Evolutionary conservation across 2,329 filamentous ascomycete genomes (phyloP).

Genomic region (Aureobasidium leucospermi): DNA sequence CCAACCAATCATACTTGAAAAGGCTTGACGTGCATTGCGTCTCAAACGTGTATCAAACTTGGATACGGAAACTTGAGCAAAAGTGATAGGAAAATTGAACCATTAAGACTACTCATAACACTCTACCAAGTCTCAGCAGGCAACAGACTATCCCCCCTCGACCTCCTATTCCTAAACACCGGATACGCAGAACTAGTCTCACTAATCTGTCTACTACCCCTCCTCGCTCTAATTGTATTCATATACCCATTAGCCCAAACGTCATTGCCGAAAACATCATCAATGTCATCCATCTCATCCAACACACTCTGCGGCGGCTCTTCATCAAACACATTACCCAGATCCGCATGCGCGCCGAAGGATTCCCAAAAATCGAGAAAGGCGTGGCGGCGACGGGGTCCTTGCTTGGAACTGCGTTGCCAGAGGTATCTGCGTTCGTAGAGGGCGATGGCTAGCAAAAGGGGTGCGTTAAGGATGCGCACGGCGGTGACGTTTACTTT

Average conservation of each 20-base stretch:
- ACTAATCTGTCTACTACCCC: constrained; percentile 11
- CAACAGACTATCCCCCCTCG: constrained; percentile 6
- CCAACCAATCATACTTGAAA: too few relatives aligned
- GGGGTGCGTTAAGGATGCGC: constrained; percentile 65
- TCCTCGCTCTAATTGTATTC: constrained; percentile 9
- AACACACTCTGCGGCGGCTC: constrained; percentile 54
- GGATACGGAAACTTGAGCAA: background rate
- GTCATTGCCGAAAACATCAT: constrained; percentile 39
- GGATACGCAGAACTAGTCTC: constrained; percentile 11
- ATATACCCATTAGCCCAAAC: constrained; percentile 31
- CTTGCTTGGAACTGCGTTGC: constrained; percentile 34
- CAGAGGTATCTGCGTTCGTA: constrained; percentile 65
- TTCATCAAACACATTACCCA: constrained; percentile 65
- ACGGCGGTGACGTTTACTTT: constrained; percentile 78
- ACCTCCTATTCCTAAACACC: constrained; percentile 6
- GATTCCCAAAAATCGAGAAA: constrained; percentile 55
- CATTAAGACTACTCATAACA: background rate
- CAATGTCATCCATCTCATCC: constrained; percentile 42
- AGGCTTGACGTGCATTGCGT: too few relatives aligned
- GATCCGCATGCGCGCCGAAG: constrained; percentile 63
- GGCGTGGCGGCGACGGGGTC: constrained; percentile 32
- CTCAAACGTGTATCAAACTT: too few relatives aligned
- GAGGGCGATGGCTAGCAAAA: constrained; percentile 63
- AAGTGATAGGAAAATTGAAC: background rate
- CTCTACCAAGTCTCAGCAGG: constrained; percentile 10